phyloP scores from a whole-genome alignment of 2,329 filamentous ascomycete genomes.

The Parafenestella ontariensis region DNA sequence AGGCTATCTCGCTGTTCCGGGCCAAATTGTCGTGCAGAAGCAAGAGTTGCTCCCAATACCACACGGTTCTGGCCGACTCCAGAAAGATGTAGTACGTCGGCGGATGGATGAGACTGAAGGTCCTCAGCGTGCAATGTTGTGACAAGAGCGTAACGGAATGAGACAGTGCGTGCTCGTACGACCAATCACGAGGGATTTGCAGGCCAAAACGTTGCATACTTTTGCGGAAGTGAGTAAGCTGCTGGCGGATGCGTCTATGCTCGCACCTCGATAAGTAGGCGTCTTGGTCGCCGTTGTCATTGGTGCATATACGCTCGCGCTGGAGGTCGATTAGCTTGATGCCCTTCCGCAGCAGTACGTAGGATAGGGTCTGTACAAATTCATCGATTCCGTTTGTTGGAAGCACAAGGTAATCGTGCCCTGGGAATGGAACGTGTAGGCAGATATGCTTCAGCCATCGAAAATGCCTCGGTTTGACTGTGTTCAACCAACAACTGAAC shows the following conservation, averaged over 20 bases:
- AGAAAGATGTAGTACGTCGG: neutral
- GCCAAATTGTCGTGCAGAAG: neutral
- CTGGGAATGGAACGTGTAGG: slow-evolving; percentile 1
- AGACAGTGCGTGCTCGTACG: neutral
- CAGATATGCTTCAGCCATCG: neutral
- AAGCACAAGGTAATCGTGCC: neutral
- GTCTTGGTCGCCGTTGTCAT: neutral
- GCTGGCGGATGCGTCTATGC: neutral
- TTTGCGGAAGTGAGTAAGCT: neutral
- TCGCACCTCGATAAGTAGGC: neutral
- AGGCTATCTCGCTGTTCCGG: neutral
- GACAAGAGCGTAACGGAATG: neutral
- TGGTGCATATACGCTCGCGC: neutral
- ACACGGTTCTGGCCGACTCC: neutral
- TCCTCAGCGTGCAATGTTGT: neutral
- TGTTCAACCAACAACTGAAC: neutral
- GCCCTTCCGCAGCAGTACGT: neutral
- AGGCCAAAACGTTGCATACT: neutral
- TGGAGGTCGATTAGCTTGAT: neutral
- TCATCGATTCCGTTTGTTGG: neutral
- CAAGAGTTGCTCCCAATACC: neutral
- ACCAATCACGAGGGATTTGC: neutral
- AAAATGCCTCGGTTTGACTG: neutral
- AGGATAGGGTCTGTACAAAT: too few species aligned
- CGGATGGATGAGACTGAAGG: neutral